These are phyloP conservation scores for Rhodosorus marinus DNA, from an alignment of 23 red algal genomes.

Conservation along the genomic window DNA sequence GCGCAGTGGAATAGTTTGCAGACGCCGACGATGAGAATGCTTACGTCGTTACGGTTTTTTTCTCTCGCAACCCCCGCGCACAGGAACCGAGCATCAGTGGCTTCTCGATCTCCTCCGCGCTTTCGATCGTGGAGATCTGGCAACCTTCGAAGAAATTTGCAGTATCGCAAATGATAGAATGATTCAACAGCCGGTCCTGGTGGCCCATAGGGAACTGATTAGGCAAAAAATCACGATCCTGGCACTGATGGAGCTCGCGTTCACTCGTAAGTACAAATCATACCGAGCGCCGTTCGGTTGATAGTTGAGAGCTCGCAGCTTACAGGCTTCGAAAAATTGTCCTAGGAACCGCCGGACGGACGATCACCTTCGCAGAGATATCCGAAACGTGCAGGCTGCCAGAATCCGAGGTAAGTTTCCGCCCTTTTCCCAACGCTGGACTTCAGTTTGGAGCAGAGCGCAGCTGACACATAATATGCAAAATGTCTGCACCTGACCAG, in stretches of 20 bases:
- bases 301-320: neutral
- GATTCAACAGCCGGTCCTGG: slow-evolving; percentile 47
- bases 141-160: slow-evolving; percentile 33
- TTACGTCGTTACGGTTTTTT: neutral
- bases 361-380: slow-evolving; percentile 50
- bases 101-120: slow-evolving; percentile 44
- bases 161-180: slow-evolving; percentile 13
- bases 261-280: too few species aligned
- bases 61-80: too few species aligned
- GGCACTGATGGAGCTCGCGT: slow-evolving; percentile 54
- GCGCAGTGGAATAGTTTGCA: neutral
- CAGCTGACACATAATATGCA: too few species aligned
- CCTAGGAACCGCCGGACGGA: slow-evolving; percentile 16
- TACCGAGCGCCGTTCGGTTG: neutral
- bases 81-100: slow-evolving; percentile 55
- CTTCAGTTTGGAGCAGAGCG: too few species aligned
- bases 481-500: too few species aligned
- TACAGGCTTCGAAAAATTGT: too few species aligned
- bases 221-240: slow-evolving; percentile 77
- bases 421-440: too few species aligned
- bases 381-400: slow-evolving; percentile 50
- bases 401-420: slow-evolving; percentile 32
- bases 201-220: slow-evolving; percentile 52
- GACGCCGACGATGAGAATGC: neutral
- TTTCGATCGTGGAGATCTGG: slow-evolving; percentile 45